Base-by-base conservation (phyloP, 2,329 filamentous ascomycete genomes). In the Myotisia sp. region DNA sequence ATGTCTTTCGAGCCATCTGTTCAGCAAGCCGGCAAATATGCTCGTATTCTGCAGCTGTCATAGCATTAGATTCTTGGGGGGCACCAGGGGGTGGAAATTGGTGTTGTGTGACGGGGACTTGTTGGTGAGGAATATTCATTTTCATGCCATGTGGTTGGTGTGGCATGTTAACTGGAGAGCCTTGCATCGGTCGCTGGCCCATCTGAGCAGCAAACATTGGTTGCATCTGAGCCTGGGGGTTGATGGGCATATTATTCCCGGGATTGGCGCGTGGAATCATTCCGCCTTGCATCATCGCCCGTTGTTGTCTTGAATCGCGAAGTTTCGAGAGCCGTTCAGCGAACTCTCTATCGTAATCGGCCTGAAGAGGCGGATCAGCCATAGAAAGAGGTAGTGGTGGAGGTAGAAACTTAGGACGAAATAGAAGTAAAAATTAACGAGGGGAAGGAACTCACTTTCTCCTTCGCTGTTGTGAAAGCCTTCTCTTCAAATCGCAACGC, bases 1-100 rank as follows among this genome's bases (percentile, higher is more conserved):
- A 47, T 0, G 64, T 62, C 23, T 55, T 62, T 8, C 58, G 50
- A 37, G 64, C 55, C 39, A 71, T 54, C 32, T 63, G 58, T 9
- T 58, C 58, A 3, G 67, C 64, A 24, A 69, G 43, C 10, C 55
- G 51, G 33, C 52, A 58, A 36, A 71, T 61, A 31, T 62, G 49
- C 28, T 62, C 54, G 19, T 51, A 49, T 27, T 68, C 63, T 32
- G 59, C 52, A 5, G 51, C 43, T 3, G 55, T 55, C 26, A 65
- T 47, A 7, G 45, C 46, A 12, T 47, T 51, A 12, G 60, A 55
- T 12, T 59, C 55, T 6, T 48, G 44, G 19, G 47, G 41, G n/a
- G 46, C 38, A 2, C 42, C 47, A 29, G 44, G 44, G 49, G 47
- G 50, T 42, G 37, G 33, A 16, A 37, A 29, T 29, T 44, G 39